Conservation (phyloP, 164 flowering plant genomes). For the Protea cynaroides region DNA sequence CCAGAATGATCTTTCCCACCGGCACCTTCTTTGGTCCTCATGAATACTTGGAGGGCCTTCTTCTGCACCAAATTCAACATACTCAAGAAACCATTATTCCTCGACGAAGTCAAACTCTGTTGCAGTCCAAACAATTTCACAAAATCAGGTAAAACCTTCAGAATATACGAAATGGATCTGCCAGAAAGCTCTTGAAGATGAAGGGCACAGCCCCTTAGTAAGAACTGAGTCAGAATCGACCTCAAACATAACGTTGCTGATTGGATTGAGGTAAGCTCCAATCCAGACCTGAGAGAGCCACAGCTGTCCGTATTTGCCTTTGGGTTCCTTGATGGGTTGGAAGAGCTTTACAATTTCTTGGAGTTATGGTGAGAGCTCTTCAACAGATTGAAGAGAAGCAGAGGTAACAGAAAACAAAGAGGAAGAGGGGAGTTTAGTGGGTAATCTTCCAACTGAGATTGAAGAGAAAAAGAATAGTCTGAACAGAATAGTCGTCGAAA, state of each 20-base stretch:
- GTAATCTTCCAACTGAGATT: conserved; percentile 42
- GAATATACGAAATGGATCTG: conserved; percentile 52
- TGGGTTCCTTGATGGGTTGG: conserved; percentile 70
- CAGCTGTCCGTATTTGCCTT: conserved; percentile 87
- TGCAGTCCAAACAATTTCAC: conserved; percentile 66
- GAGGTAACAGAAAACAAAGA: conserved; percentile 11
- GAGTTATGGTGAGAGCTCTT: conserved; percentile 76
- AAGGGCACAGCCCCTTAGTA: conserved; percentile 91
- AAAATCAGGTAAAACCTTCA: conserved; percentile 77
- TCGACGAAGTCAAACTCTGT: conserved; percentile 84
- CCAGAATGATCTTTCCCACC: background rate
- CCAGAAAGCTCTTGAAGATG: conserved; percentile 85
- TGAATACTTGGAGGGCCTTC: conserved; percentile 55
- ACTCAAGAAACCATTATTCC: conserved; percentile 93
- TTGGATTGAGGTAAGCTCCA: conserved; percentile 58
- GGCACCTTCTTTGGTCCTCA: conserved; percentile 37
- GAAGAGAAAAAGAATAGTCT: conserved; percentile 20
- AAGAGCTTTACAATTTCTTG: conserved; percentile 74
- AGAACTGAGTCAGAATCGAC: conserved; percentile 93
- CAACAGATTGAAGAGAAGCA: conserved; percentile 38
- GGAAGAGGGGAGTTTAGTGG: conserved; percentile 23
- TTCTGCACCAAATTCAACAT: conserved; percentile 90
- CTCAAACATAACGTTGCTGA: conserved; percentile 57
- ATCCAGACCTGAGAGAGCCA: conserved; percentile 99
- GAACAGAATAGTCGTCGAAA: conserved; percentile 13